Base-by-base conservation (phyloP, 805 yeast species). In the Candida awuae region DNA sequence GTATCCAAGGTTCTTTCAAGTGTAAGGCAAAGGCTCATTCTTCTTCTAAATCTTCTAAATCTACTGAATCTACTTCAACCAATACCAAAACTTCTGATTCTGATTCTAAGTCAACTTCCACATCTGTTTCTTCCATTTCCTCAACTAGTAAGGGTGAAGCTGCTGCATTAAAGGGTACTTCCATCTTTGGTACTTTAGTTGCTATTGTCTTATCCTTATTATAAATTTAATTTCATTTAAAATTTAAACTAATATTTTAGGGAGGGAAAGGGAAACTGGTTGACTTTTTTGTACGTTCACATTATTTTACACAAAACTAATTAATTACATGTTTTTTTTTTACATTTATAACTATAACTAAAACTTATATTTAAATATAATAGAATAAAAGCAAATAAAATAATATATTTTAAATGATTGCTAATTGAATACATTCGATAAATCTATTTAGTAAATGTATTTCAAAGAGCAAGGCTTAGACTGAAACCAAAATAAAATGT, bases 1-100 rank as follows among this genome's bases (percentile, higher is more conserved):
- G 73, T 61, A 79, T 92, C 65, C 86, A 80, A 69, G 98, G 98
- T 76, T 86, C 85, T 71, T 88, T 77, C 71, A 72, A 65, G 55
- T 84, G 94, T 70, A 71, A 72, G 53, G 83, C 79, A 63, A 79
- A 78, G 49, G 60, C 74, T 35, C 55, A 68, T 17, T 62, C 75
- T 23, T 63, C 77, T 39, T 66, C 61, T 30, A 25, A 51, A 17
- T 21, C 56, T 18, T 30, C 48, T 16, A 30, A 55, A 17, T 39
- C 62, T 37, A 40, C 63, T 35, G 33, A 62, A 29, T 32, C 51
- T 35, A 29, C 58, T 26, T 30, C 53, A 17, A 37, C 62, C 15
- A 31, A 55, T 21, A 42, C 65, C 29, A 41, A 63, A 32, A 41
- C 61, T 28, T 55, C 67, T 34, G 43, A 66, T 32, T 39, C 58